A percentile compares a stretch with the other conserved stretches of the same genome.
Conservation (phyloP, 1,139 yeast species). For the Lodderomyces beijingensis region DNA sequence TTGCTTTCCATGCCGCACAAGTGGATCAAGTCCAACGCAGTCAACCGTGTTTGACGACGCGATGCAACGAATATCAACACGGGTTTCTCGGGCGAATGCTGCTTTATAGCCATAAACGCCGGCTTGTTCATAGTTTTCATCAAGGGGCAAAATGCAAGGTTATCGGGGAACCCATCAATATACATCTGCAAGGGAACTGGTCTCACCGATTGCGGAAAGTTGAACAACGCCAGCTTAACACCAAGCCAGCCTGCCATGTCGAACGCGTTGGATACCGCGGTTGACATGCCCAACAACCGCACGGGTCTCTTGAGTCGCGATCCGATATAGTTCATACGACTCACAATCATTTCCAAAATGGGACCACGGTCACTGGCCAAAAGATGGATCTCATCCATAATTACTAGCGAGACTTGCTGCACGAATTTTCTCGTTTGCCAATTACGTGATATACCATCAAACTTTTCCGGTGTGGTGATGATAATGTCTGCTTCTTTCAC, state of each 20-base stretch:
- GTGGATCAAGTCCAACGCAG: conserved; percentile 90
- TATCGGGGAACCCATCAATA: conserved; percentile 96
- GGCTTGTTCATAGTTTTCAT: conserved; percentile 99
- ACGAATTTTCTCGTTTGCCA: conserved; percentile 96
- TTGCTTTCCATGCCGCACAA: conserved; percentile 92
- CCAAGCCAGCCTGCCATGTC: conserved; percentile 99
- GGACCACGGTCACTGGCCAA: conserved; percentile 98
- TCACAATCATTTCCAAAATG: conserved; percentile 95
- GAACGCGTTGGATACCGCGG: conserved; percentile 95
- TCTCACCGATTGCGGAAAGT: conserved; percentile 92
- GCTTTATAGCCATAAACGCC: conserved; percentile 92
- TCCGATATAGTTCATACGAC: conserved; percentile 92
- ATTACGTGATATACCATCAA: conserved; percentile 97
- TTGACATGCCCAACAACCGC: conserved; percentile 87
- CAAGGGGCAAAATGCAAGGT: conserved; percentile 87
- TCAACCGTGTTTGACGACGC: conserved; percentile 91
- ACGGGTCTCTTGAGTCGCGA: conserved; percentile 72
- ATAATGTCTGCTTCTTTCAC: conserved; percentile 89
- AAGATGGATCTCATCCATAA: conserved; percentile 97
- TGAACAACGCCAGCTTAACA: conserved; percentile 82
- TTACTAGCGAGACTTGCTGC: conserved; percentile 82
- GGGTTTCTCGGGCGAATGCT: conserved; percentile 91
- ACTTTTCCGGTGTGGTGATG: conserved; percentile 96
- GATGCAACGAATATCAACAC: conserved; percentile 95
- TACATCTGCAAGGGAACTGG: conserved; percentile 98